Conservation (phyloP, 1,284 basidiomycete genomes). For the Singerocomus rubriflavus region DNA sequence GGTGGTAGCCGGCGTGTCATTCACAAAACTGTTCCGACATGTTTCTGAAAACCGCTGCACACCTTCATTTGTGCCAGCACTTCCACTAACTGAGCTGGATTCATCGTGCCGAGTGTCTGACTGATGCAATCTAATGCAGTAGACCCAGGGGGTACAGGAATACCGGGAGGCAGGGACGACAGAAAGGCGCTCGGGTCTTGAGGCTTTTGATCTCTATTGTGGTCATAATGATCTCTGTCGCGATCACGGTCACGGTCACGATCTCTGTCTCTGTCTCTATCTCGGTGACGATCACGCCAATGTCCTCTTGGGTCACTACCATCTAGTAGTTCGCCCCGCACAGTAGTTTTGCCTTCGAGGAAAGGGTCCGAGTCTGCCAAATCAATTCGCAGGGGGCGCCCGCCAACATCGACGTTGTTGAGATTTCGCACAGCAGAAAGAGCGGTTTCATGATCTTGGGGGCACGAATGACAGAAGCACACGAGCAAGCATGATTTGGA, state of each 20-base stretch:
- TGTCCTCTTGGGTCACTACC: constrained; percentile 48
- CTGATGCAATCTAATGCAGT: constrained; percentile 85
- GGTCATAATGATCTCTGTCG: constrained; percentile 29
- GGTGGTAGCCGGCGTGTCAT: constrained; percentile 19
- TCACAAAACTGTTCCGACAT: constrained; percentile 25
- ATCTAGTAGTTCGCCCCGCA: constrained; percentile 44
- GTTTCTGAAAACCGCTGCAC: constrained; percentile 30
- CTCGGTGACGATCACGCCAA: constrained; percentile 50
- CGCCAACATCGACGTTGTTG: constrained; percentile 79
- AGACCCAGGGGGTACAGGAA: constrained; percentile 71
- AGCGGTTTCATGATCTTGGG: constrained; percentile 85
- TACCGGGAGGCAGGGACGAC: constrained; percentile 72
- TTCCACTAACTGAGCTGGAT: constrained; percentile 86
- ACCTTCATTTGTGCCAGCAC: constrained; percentile 99
- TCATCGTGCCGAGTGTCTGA: constrained; percentile 82
- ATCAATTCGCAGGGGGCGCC: constrained; percentile 82
- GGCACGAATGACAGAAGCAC: constrained; percentile 12
- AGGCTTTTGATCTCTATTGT: constrained; percentile 27
- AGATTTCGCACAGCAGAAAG: constrained; percentile 82
- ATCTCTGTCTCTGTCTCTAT: constrained; percentile 24
- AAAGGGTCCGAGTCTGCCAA: constrained; percentile 63
- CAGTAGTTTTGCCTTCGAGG: constrained; percentile 62
- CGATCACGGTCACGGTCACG: constrained; percentile 25
- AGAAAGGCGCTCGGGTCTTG: constrained; percentile 57
- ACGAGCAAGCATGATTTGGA: constrained; percentile 15